Base-by-base conservation (phyloP, 352 stramenopile species). In the Globisporangium nunn region DNA sequence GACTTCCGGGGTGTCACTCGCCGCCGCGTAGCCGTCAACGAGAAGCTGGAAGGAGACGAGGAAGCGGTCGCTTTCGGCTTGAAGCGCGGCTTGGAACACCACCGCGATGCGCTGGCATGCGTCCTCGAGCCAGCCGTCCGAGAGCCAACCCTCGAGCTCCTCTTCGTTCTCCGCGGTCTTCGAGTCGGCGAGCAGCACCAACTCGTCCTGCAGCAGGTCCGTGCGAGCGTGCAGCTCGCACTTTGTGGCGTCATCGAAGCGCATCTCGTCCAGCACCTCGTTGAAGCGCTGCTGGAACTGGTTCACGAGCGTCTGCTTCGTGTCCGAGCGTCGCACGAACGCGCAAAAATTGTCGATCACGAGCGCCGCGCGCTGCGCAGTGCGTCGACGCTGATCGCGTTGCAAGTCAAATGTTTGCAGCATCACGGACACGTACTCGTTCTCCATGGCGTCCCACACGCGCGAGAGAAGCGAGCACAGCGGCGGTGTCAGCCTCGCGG, bases 181-280 rank as follows among this genome's bases (percentile, higher is more conserved):
- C 2, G 58, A 35, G 15, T 81, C 74, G 6, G 89, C 59, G 14
- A 89, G 58, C 47, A 61, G 14, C 17, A 54, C 62, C 30, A 96
- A 48, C 39, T 77, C 74, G 53, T 92, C 79, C 46, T 88, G 79
- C 15, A 95, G 54, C 2, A 91, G 64, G 52, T 96, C 87, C 3
- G 63, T 62, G 15, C 80, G 70, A 28, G 88, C 72, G 56, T 95
- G 77, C 14, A 97, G 61, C 59, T 96, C 87, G 14, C 75, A 41
- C 51, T 93, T 92, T n/a, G 78, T 91, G 11, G 70, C 44, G 7
- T 85, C 74, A 18, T 96, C 85, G 44, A 91, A 91, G 14, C 88
- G 81, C 71, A 96, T 88, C 29, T 89, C 83, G 14, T 91, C 70
- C 1, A 81, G n/a, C 18, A 96, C 71, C n/a, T 71, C 70, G 54